Evolutionary conservation across 2,329 filamentous ascomycete species (phyloP).

Genomic region (Cladophialophora psammophila): DNA sequence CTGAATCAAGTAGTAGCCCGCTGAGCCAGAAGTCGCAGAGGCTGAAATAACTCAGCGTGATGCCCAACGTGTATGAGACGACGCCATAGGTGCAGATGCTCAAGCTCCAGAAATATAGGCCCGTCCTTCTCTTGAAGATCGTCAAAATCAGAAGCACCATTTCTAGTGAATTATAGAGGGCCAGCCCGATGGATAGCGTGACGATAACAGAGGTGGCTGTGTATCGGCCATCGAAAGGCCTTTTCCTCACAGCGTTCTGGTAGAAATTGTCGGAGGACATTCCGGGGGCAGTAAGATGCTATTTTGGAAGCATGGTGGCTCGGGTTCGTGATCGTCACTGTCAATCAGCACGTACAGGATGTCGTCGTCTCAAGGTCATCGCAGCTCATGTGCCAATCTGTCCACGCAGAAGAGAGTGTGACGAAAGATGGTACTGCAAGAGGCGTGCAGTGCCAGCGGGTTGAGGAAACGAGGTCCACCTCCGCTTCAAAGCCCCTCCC

Average conservation of each 20-base stretch:
- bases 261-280: conserved; percentile 11
- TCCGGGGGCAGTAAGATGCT: background rate
- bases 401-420: background rate
- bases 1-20: conserved; percentile 51
- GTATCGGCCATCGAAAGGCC: conserved; percentile 19
- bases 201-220: conserved; percentile 17
- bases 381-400: background rate
- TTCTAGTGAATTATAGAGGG: conserved; percentile 60
- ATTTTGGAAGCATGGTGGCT: conserved; percentile 11
- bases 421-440: background rate
- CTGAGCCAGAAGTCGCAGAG: conserved; percentile 46
- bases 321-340: background rate
- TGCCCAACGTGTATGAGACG: conserved; percentile 54
- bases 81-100: conserved; percentile 53
- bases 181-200: conserved; percentile 42
- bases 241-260: conserved; percentile 8
- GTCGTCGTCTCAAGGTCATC: background rate
- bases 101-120: conserved; percentile 60
- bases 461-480: background rate
- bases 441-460: background rate
- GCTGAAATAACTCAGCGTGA: conserved; percentile 56
- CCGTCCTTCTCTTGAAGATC: conserved; percentile 55
- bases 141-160: conserved; percentile 57
- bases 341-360: background rate
- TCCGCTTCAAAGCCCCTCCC: background rate